A percentile compares a stretch with the other conserved stretches of the same genome.
Conservation (phyloP, 2,329 filamentous ascomycete species). For the Alternaria atra region DNA sequence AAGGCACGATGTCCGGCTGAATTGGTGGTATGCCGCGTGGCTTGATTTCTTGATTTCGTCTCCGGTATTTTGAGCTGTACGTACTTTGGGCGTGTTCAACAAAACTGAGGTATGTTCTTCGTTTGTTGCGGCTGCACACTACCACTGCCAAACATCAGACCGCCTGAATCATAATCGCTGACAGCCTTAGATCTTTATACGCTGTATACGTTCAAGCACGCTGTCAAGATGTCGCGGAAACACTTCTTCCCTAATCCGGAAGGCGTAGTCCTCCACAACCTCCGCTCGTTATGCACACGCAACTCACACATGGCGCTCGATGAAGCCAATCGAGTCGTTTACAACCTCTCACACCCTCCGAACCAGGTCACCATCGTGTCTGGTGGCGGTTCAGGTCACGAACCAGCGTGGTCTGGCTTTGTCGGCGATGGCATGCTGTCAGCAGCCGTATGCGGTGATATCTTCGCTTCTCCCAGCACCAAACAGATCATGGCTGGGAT, state of each 20-base stretch:
- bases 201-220: background rate
- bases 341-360: conserved; percentile 55
- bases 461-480: conserved; percentile 59
- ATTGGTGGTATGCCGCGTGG: background rate
- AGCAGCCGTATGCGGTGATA: conserved; percentile 59
- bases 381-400: conserved; percentile 59
- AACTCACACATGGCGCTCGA: conserved; percentile 57
- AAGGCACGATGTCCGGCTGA: conserved; percentile 25
- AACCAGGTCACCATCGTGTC: conserved; percentile 58
- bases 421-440: conserved; percentile 60
- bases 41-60: background rate
- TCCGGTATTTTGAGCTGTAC: background rate
- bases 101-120: background rate
- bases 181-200: background rate
- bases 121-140: background rate
- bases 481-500: conserved; percentile 62
- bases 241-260: conserved; percentile 63
- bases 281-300: conserved; percentile 57
- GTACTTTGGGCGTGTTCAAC: background rate
- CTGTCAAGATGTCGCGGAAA: conserved; percentile 60
- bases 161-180: background rate
- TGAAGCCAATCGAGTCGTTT: conserved; percentile 59
- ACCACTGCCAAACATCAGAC: background rate
- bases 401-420: conserved; percentile 60
- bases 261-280: conserved; percentile 60